Conservation (phyloP, 371 early-diverging fungal species). For the Choanephora cucurbitarum region DNA sequence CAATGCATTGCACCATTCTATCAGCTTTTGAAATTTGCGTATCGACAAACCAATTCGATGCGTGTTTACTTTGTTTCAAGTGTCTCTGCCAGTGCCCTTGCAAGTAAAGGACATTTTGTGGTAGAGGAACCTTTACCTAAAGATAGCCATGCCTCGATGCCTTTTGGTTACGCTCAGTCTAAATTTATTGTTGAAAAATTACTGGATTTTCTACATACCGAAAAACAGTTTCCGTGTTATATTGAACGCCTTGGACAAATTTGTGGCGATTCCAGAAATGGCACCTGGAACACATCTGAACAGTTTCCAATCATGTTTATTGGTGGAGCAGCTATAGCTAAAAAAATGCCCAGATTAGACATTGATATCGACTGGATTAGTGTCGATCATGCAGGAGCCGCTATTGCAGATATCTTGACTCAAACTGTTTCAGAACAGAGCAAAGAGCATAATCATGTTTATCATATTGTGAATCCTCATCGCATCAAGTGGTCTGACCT, state of each 20-base stretch:
- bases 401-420: slow-evolving; percentile 38
- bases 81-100: slow-evolving; percentile 21
- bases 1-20: slow-evolving; percentile 33
- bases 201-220: slow-evolving; percentile 18
- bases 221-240: slow-evolving; percentile 39
- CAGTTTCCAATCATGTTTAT: slow-evolving; percentile 43
- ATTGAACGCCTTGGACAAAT: slow-evolving; percentile 52
- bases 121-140: slow-evolving; percentile 25
- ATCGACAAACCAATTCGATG: slow-evolving; percentile 26
- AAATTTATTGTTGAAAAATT: slow-evolving; percentile 41
- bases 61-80: slow-evolving; percentile 36
- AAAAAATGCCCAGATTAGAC: slow-evolving; percentile 32
- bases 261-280: slow-evolving; percentile 41
- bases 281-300: slow-evolving; percentile 46
- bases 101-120: slow-evolving; percentile 1
- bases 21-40: slow-evolving; percentile 36
- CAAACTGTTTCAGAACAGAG: slow-evolving; percentile 12
- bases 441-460: slow-evolving; percentile 7
- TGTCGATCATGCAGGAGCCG: slow-evolving; percentile 32
- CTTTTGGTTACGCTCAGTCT: slow-evolving; percentile 45
- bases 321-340: slow-evolving; percentile 27
- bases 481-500: slow-evolving; percentile 27
- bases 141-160: slow-evolving; percentile 27
- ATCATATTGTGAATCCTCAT: slow-evolving; percentile 41
- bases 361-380: slow-evolving; percentile 39